These are phyloP conservation scores for Ephemerocybe angulata DNA, from an alignment of 768 basidiomycete species.

Conservation along the genomic window DNA sequence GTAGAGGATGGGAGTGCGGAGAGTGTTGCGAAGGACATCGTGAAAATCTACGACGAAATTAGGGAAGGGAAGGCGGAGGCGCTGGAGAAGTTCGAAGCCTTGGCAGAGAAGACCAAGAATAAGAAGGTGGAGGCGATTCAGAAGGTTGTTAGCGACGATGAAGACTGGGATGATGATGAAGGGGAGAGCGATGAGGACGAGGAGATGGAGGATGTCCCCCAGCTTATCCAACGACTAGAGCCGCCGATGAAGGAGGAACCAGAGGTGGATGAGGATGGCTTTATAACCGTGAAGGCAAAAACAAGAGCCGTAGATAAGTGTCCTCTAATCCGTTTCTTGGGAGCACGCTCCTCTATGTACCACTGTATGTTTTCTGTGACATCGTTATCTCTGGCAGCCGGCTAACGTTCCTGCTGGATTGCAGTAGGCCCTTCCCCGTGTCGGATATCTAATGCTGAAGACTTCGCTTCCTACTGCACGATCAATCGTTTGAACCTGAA, in stretches of 20 bases:
- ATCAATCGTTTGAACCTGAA: no score
- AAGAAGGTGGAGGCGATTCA: slow-evolving; percentile 47
- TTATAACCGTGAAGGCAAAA: slow-evolving; percentile 77
- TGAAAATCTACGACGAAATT: slow-evolving; percentile 62
- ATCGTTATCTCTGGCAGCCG: no score
- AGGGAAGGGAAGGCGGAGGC: slow-evolving; percentile 41
- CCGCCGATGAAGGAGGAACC: slow-evolving; percentile 51
- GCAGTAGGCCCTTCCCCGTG: no score
- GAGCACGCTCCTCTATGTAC: no score
- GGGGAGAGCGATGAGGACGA: slow-evolving; percentile 42
- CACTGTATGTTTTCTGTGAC: no score
- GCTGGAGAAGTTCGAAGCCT: slow-evolving; percentile 59
- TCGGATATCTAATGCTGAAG: no score
- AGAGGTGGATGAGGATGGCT: slow-evolving; percentile 89
- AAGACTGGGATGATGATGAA: slow-evolving; percentile 42
- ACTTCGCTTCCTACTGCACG: no score
- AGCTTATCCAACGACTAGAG: slow-evolving; percentile 41
- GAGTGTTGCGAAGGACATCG: slow-evolving; percentile 67
- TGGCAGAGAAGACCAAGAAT: slow-evolving; percentile 55
- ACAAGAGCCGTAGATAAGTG: no score
- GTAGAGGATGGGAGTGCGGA: slow-evolving; percentile 85
- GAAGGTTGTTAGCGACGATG: slow-evolving; percentile 40
- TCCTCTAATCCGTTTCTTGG: no score
- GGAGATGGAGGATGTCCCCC: slow-evolving; percentile 36
- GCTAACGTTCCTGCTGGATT: no score